These are phyloP conservation scores for Yamadazyma atmosphaerica DNA, from an alignment of 1,139 yeast species.

Conservation along the genomic window DNA sequence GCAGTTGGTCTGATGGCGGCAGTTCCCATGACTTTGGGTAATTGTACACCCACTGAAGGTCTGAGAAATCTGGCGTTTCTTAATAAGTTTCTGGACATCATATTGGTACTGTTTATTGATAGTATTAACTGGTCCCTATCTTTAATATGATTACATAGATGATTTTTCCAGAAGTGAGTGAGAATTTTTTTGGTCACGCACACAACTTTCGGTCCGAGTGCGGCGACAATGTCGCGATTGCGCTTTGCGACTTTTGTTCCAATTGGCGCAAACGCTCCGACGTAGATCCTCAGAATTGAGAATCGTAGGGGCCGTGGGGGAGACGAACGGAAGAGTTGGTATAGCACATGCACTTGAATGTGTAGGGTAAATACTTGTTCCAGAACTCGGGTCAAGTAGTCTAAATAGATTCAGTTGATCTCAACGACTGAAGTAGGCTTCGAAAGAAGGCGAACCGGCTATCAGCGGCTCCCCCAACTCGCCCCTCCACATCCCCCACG, in stretches of 20 bases:
- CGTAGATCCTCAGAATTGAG: not conserved
- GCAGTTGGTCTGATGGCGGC: not conserved
- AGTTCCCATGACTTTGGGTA: not conserved
- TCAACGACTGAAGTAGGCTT: too few species aligned
- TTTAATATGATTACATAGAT: too few species aligned
- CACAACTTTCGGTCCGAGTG: too few species aligned
- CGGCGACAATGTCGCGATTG: not conserved
- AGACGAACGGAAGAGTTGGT: too few species aligned
- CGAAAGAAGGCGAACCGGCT: too few species aligned
- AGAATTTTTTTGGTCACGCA: not conserved
- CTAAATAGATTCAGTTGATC: too few species aligned
- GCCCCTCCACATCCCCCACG: slow-evolving; percentile 7
- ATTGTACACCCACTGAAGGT: not conserved
- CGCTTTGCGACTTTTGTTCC: not conserved
- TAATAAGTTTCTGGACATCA: slow-evolving; percentile 11
- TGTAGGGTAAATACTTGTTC: not conserved
- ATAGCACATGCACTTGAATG: not conserved
- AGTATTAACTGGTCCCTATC: too few species aligned
- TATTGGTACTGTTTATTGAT: too few species aligned
- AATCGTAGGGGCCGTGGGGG: not conserved
- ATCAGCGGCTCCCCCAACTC: slow-evolving; percentile 1
- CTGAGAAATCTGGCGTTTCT: slow-evolving; percentile 7
- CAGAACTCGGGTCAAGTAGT: too few species aligned
- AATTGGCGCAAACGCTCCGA: not conserved
- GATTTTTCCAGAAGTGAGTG: too few species aligned